These are phyloP conservation scores for Colletotrichum brevisporum DNA, from an alignment of 2,329 filamentous ascomycete species.

Conservation along the genomic window DNA sequence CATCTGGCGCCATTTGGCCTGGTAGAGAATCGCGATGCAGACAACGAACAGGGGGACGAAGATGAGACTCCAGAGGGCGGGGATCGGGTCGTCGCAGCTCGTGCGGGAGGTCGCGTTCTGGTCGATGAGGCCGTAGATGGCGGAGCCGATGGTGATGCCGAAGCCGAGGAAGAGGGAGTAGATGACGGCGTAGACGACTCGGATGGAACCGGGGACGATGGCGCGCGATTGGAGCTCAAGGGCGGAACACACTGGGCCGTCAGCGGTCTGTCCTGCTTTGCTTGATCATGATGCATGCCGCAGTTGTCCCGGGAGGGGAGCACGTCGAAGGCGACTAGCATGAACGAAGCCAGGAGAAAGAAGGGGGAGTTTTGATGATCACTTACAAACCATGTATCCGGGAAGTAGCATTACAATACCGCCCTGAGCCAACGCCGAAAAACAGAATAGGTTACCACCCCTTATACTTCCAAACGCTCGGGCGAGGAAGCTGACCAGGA, in stretches of 20 bases:
- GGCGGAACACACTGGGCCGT: constrained; percentile 58
- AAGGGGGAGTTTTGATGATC: neutral
- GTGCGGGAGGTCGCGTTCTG: constrained; percentile 61
- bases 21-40: constrained; percentile 82
- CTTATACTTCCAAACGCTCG: constrained; percentile 74
- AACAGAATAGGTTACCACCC: constrained; percentile 69
- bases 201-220: constrained; percentile 78
- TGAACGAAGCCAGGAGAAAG: neutral
- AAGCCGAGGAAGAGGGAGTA: constrained; percentile 81
- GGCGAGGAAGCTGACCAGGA: constrained; percentile 74
- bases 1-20: constrained; percentile 85
- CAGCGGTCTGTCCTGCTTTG: constrained; percentile 45
- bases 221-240: constrained; percentile 79
- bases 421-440: constrained; percentile 75
- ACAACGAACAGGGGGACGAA: constrained; percentile 83
- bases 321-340: too few relatives aligned
- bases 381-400: constrained; percentile 72
- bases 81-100: constrained; percentile 60
- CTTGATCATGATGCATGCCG: too few relatives aligned
- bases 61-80: constrained; percentile 68
- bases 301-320: too few relatives aligned
- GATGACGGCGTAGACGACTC: constrained; percentile 82
- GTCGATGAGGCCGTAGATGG: constrained; percentile 75
- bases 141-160: constrained; percentile 77
- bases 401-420: constrained; percentile 77